These are phyloP conservation scores for Mollisia scopiformis DNA, from an alignment of 2,329 filamentous ascomycete genomes.

Conservation along the genomic window DNA sequence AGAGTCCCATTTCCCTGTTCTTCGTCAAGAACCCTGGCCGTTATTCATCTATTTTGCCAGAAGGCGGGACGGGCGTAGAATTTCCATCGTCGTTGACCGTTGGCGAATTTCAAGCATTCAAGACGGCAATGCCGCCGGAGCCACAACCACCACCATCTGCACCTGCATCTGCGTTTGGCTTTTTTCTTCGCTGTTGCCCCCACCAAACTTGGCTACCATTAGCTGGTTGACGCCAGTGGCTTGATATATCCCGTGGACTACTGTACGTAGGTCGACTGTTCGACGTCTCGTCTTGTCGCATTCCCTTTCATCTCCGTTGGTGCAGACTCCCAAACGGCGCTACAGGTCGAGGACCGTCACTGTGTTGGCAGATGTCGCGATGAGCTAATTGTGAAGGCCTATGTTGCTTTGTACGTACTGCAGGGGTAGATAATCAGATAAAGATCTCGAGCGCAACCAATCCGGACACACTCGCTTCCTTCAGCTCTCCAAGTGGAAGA, in stretches of 20 bases:
- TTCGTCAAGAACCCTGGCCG: neutral
- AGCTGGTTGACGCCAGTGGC: slow-evolving; percentile 30
- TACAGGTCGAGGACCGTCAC: neutral
- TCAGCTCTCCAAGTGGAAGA: neutral
- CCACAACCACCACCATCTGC: slow-evolving; percentile 14
- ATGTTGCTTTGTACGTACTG: neutral
- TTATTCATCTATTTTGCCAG: neutral
- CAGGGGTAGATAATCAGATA: neutral
- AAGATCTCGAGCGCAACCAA: neutral
- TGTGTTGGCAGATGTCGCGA: neutral
- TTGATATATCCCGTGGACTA: slow-evolving; percentile 15
- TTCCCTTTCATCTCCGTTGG: slow-evolving; percentile 31
- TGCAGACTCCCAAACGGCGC: slow-evolving; percentile 24
- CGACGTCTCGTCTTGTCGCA: neutral
- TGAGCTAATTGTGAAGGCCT: neutral
- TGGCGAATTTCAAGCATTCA: slow-evolving; percentile 23
- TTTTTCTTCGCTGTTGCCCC: too few species aligned
- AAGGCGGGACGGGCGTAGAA: slow-evolving; percentile 11
- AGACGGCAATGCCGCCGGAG: slow-evolving; percentile 30
- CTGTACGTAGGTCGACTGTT: neutral
- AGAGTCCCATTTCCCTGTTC: neutral
- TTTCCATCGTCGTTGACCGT: slow-evolving; percentile 21
- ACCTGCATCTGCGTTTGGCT: slow-evolving; percentile 13
- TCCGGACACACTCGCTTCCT: neutral
- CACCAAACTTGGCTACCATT: slow-evolving; percentile 18